These are phyloP conservation scores for Apiotrichum gracile DNA, from an alignment of 1,284 basidiomycete species.

Conservation along the genomic window DNA sequence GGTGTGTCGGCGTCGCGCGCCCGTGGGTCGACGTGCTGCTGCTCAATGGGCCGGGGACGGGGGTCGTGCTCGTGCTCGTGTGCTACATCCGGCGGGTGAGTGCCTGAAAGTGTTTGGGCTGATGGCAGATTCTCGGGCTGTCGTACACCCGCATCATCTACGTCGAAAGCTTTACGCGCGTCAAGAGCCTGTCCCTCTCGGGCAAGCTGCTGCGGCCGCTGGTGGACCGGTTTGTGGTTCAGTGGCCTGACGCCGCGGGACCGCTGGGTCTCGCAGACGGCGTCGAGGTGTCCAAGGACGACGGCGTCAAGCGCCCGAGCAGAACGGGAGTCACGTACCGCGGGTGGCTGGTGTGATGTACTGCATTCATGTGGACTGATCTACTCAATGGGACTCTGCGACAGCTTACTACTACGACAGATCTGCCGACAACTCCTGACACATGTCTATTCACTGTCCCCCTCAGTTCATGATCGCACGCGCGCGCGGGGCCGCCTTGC, in stretches of 20 bases:
- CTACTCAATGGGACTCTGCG: not conserved
- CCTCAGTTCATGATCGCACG: too few species aligned
- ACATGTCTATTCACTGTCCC: too few species aligned
- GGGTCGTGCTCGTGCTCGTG: conserved; percentile 69
- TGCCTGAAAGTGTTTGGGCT: not conserved
- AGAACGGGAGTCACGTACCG: conserved; percentile 5
- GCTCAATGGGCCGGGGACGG: conserved; percentile 94
- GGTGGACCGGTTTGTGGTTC: conserved; percentile 81
- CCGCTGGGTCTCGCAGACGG: not conserved
- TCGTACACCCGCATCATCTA: conserved; percentile 73
- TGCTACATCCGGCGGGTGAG: conserved; percentile 70
- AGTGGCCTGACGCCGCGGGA: conserved; percentile 65
- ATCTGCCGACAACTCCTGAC: too few species aligned
- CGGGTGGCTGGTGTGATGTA: conserved; percentile 13
- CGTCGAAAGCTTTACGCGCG: conserved; percentile 91
- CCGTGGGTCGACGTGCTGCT: conserved; percentile 71
- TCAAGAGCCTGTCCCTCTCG: conserved; percentile 72
- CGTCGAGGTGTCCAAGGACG: not conserved
- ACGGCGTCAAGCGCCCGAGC: not conserved
- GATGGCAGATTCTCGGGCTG: conserved; percentile 65
- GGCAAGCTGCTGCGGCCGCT: conserved; percentile 72
- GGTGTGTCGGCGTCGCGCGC: too few species aligned
- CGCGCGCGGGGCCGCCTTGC: too few species aligned
- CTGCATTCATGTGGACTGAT: too few species aligned
- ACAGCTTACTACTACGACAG: too few species aligned